These are phyloP conservation scores for Pseudonitzschia delicatissima DNA, from an alignment of 108 stramenopile species.

Conservation along the genomic window DNA sequence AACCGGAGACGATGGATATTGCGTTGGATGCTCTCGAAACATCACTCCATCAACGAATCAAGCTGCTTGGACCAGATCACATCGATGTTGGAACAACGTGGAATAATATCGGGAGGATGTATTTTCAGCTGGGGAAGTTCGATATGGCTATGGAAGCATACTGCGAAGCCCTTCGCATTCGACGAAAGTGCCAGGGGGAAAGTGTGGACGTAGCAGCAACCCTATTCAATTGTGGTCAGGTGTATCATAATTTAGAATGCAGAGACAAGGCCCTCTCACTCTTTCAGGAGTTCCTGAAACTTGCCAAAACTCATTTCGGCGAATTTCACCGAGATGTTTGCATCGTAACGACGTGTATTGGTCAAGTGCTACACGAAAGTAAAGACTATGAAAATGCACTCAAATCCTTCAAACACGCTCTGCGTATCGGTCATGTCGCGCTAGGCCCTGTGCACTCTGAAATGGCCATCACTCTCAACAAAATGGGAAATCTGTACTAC, in stretches of 20 bases:
- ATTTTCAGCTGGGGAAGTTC: conserved; percentile 38
- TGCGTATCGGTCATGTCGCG: conserved; percentile 34
- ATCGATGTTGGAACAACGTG: conserved; percentile 50
- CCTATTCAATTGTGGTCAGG: conserved; percentile 57
- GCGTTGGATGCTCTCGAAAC: conserved; percentile 26
- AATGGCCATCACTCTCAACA: conserved; percentile 56
- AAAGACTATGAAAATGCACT: conserved; percentile 37
- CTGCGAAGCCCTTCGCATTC: conserved; percentile 45
- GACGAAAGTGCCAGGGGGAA: conserved; percentile 30
- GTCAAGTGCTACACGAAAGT: conserved; percentile 55
- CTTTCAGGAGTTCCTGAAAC: conserved; percentile 43
- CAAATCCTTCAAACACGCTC: conserved; percentile 36
- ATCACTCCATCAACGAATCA: conserved; percentile 31
- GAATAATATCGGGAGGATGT: conserved; percentile 55
- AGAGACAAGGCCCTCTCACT: conserved; percentile 36
- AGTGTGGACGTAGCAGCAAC: conserved; percentile 56
- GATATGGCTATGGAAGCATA: conserved; percentile 44
- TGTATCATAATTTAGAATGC: conserved; percentile 43
- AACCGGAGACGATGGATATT: conserved; percentile 18
- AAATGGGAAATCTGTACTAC: conserved; percentile 57
- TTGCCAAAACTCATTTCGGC: conserved; percentile 39
- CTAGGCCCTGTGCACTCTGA: conserved; percentile 47
- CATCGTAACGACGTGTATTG: conserved; percentile 51
- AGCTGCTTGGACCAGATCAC: conserved; percentile 29
- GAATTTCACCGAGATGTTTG: conserved; percentile 47